Conservation (phyloP, 805 yeast genomes). For the Pichia exigua region DNA sequence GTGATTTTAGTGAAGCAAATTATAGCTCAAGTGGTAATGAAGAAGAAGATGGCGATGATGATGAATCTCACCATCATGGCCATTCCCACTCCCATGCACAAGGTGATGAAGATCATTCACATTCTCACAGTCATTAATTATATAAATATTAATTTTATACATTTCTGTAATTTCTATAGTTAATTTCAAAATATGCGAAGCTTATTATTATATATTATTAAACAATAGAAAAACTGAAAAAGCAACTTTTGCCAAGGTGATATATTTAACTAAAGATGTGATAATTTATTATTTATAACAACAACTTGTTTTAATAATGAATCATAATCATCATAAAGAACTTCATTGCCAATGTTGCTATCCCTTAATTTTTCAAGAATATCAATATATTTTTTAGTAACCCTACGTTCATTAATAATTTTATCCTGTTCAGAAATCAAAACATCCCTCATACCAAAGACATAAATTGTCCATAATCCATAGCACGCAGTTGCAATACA, state of each 20-base stretch:
- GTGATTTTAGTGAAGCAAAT: constrained; percentile 17
- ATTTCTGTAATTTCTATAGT: background rate
- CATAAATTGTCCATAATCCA: constrained; percentile 53
- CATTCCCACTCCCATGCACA: background rate
- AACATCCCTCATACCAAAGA: constrained; percentile 61
- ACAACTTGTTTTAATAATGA: constrained; percentile 1
- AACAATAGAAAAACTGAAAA: too few relatives aligned
- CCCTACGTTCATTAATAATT: constrained; percentile 12
- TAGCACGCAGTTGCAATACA: constrained; percentile 50
- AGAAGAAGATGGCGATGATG: constrained; percentile 16
- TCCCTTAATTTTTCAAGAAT: background rate
- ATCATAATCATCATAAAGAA: background rate
- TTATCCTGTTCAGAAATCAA: constrained; percentile 25
- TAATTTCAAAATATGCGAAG: too few relatives aligned
- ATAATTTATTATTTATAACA: background rate
- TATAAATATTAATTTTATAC: too few relatives aligned
- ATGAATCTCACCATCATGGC: constrained; percentile 1
- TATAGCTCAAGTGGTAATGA: constrained; percentile 27
- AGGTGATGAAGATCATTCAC: background rate
- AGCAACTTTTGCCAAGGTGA: too few relatives aligned
- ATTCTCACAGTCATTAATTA: background rate
- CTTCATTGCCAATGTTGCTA: background rate
- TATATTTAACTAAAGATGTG: background rate
- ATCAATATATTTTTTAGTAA: constrained; percentile 11
- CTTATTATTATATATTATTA: too few relatives aligned